Evolutionary conservation across 139 green algal genomes (phyloP).

Genomic region (Chlamydomonas applanata): DNA sequence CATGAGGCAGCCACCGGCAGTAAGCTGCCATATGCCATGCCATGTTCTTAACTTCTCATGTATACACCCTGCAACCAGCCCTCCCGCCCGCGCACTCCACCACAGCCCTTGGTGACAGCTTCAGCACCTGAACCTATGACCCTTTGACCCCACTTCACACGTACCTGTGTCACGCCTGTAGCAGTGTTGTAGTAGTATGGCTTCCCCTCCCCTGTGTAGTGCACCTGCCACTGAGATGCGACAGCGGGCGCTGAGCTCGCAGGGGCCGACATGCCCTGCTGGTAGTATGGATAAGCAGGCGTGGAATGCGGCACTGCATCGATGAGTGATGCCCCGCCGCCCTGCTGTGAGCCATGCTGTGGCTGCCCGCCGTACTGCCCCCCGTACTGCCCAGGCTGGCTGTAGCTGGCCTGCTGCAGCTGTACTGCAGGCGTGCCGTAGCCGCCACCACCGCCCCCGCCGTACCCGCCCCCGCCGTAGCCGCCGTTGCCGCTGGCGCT

Average conservation of each 20-base stretch:
- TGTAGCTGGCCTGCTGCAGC: not conserved
- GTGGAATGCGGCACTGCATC: constrained; percentile 53
- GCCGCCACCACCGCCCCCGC: constrained; percentile 26
- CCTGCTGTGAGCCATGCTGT: constrained; percentile 18
- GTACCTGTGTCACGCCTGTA: constrained; percentile 51
- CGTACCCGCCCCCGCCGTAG: constrained; percentile 17
- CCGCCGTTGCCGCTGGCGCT: constrained; percentile 14
- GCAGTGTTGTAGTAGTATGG: constrained; percentile 76
- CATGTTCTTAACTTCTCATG: too few species aligned
- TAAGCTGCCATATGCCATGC: too few species aligned
- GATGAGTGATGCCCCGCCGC: constrained; percentile 35
- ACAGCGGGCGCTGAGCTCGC: constrained; percentile 1
- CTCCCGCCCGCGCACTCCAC: too few species aligned
- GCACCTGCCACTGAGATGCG: constrained; percentile 61
- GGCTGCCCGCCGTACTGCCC: constrained; percentile 6
- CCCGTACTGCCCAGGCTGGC: constrained; percentile 15
- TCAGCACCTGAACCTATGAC: too few species aligned
- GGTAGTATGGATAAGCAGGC: constrained; percentile 59
- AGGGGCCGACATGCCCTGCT: constrained; percentile 14
- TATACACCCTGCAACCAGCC: too few species aligned
- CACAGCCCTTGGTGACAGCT: too few species aligned
- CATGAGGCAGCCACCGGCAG: too few species aligned
- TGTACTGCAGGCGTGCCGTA: not conserved
- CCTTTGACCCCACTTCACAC: too few species aligned
- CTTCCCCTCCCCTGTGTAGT: constrained; percentile 71